Conservation (phyloP, 306 rosid species). For the Myrica gale region DNA sequence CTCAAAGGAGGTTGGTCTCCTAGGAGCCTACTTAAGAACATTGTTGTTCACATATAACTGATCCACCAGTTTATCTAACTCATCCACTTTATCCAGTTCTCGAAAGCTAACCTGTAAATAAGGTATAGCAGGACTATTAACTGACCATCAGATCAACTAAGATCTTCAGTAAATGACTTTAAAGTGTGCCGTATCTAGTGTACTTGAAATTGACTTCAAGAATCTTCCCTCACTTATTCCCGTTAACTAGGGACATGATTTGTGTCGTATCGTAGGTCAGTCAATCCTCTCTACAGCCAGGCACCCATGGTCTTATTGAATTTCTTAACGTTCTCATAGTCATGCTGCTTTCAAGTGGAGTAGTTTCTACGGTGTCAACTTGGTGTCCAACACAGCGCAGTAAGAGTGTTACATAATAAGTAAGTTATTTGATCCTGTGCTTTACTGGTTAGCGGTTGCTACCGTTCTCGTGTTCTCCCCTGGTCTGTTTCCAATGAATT, state of each 20-base stretch:
- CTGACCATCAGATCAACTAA: not conserved
- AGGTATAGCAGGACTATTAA: not conserved
- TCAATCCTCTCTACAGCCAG: not conserved
- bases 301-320: not conserved
- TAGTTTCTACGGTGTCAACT: not conserved
- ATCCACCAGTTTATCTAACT: not conserved
- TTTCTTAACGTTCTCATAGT: not conserved
- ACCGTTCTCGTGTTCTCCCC: not conserved
- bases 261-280: not conserved
- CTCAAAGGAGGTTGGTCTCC: not conserved
- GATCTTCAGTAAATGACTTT: not conserved
- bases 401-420: not conserved
- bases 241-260: not conserved
- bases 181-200: not conserved
- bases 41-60: too few relatives aligned
- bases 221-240: not conserved
- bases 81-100: not conserved
- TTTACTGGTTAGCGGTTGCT: not conserved
- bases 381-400: too few relatives aligned
- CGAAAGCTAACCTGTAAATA: conserved; percentile 1
- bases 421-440: not conserved
- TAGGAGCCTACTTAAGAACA: not conserved
- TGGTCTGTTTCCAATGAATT: not conserved
- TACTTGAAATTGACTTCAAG: not conserved
- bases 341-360: not conserved